Base-by-base conservation (phyloP, 2,329 filamentous ascomycete species). In the Ilyonectria destructans region DNA sequence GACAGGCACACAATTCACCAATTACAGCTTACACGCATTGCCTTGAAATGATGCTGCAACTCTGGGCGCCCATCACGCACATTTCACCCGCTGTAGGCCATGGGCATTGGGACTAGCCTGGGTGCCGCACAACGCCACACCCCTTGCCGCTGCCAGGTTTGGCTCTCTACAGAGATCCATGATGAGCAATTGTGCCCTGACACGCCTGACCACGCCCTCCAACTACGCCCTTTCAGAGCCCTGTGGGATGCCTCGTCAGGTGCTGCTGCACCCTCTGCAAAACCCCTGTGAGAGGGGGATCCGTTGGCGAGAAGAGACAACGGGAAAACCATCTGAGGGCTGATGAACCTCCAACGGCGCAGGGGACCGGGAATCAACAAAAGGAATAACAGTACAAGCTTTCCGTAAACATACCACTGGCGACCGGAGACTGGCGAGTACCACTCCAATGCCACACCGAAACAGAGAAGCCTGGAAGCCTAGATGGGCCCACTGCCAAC, bases 401-500 rank as follows among this genome's bases (percentile, higher is more conserved):
- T 46, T 26, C 40, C 49, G 17, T 52, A 31, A 52, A 52, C 49
- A 52, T 52, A 17, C 49, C 49, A 52, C 49, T 35, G 26, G 17
- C 29, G 33, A 17, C 49, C 49, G 31, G 49, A 31, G 29, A 21
- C 49, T 10, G 49, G 49, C 49, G 49, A 29, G 29, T 31, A 31
- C n/a, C 31, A 10, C 29, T 7, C 29, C 49, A 10, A 52, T 19
- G 21, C n/a, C 29, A 33, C 49, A 52, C 49, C 49, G 49, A 52
- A 33, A 33, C 26, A 19, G 49, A 52, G 49, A 52, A 40, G 45
- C 6, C 23, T 17, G 46, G 46, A 8, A 49, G 49, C 49, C 29
- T 19, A 7, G 13, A 26, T 60, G 33, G 52, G 46, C 52, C 56
- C 63, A 67, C 33, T 48, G 68, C 70, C 71, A 62, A 64, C 31